A percentile compares a stretch with the other conserved stretches of the same genome.
phyloP scores from a whole-genome alignment of 2,329 filamentous ascomycete species.

The Hypoxylon sp. region DNA sequence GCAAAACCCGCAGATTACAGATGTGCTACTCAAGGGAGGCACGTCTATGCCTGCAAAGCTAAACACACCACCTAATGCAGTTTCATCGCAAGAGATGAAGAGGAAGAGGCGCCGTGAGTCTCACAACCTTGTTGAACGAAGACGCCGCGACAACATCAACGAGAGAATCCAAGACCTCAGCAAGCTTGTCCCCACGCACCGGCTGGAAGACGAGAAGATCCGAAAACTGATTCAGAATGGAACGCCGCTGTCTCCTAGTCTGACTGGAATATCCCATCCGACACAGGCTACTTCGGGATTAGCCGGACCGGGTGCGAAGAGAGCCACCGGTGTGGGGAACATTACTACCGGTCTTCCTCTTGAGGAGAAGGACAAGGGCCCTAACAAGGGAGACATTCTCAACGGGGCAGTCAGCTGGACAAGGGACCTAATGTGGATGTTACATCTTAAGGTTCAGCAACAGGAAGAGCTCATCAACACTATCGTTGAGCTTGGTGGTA shows the following conservation, averaged over 20 bases:
- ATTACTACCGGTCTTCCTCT: constrained; percentile 94
- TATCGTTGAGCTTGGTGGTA: constrained; percentile 79
- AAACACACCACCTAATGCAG: constrained; percentile 61
- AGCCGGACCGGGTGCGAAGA: constrained; percentile 85
- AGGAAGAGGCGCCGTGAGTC: constrained; percentile 91
- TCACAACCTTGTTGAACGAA: constrained; percentile 95
- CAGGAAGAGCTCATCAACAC: constrained; percentile 87
- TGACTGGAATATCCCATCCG: constrained; percentile 78
- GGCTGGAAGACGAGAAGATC: constrained; percentile 96
- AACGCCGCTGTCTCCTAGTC: constrained; percentile 86
- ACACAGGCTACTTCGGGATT: constrained; percentile 87
- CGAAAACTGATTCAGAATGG: constrained; percentile 95
- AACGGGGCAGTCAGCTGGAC: constrained; percentile 98
- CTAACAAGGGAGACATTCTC: constrained; percentile 98
- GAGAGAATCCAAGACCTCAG: constrained; percentile 98
- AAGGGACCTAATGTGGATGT: constrained; percentile 96
- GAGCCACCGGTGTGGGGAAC: constrained; percentile 82
- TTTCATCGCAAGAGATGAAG: constrained; percentile 93
- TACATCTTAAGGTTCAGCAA: constrained; percentile 89
- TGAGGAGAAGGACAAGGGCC: constrained; percentile 98
- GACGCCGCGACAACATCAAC: constrained; percentile 97
- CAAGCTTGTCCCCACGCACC: constrained; percentile 90
- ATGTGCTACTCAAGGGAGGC: constrained; percentile 89
- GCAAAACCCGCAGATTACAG: constrained; percentile 83
- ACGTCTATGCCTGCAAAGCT: constrained; percentile 93